Conservation (phyloP, 2,329 filamentous ascomycete species). For the Talaromyces sp. region DNA sequence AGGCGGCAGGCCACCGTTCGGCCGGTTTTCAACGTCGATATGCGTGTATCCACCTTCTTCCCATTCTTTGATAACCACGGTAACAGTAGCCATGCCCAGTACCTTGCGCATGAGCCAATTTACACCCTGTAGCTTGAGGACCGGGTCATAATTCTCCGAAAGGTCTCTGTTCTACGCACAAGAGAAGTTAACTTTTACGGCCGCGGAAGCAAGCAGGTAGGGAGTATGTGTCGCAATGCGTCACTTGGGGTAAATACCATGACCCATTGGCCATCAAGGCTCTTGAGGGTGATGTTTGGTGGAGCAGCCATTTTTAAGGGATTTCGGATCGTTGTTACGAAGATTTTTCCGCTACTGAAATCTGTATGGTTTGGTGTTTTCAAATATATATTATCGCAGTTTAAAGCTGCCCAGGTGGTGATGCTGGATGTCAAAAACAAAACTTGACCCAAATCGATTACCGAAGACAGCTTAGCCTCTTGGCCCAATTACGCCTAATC, state of each 20-base stretch:
- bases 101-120: conserved; percentile 9
- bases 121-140: conserved; percentile 3
- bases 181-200: background rate
- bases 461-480: conserved; percentile 1
- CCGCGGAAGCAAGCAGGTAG: background rate
- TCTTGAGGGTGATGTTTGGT: background rate
- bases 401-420: background rate
- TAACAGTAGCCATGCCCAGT: conserved; percentile 6
- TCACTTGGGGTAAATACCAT: background rate
- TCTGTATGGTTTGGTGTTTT: background rate
- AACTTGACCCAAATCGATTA: background rate
- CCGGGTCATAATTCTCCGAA: conserved; percentile 1
- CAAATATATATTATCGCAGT: background rate
- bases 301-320: background rate
- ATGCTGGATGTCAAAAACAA: background rate
- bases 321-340: background rate
- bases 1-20: background rate
- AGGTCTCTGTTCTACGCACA: background rate
- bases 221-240: background rate
- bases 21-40: conserved; percentile 4
- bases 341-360: background rate
- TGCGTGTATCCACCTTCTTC: background rate
- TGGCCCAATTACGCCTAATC: background rate
- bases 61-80: conserved; percentile 1
- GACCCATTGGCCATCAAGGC: conserved; percentile 4